Percentiles rank a stretch among this genome's conserved stretches.
Conservation (phyloP, 805 yeast genomes). For the Metschnikowia koreensis region DNA sequence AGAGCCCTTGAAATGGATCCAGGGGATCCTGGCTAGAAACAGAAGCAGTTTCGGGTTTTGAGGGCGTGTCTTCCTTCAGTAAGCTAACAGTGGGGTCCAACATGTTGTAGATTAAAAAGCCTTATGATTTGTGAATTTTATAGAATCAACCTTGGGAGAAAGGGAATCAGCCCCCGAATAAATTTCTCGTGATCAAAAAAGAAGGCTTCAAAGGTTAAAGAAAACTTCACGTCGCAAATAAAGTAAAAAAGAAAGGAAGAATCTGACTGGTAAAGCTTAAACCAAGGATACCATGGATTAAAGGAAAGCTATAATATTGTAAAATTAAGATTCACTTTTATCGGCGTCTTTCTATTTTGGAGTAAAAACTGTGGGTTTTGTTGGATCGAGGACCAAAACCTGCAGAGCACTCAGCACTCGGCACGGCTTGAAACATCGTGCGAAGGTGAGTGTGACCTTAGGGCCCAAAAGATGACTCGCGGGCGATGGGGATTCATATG, state of each 20-base stretch:
- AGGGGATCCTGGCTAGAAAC: constrained; percentile 1
- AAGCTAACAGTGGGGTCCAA: not conserved
- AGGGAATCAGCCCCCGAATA: too few species aligned
- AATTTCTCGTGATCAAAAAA: too few species aligned
- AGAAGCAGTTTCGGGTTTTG: not conserved
- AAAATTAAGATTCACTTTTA: too few species aligned
- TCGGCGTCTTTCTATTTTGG: not conserved
- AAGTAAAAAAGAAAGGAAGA: too few species aligned
- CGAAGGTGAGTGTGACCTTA: not conserved
- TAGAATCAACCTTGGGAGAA: not conserved
- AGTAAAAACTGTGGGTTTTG: not conserved
- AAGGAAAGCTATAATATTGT: too few species aligned
- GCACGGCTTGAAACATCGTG: not conserved
- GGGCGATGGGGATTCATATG: too few species aligned
- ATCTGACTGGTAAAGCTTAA: too few species aligned
- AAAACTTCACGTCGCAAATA: too few species aligned
- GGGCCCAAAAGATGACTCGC: not conserved
- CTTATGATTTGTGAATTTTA: too few species aligned
- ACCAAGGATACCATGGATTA: too few species aligned
- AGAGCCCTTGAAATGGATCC: constrained; percentile 55
- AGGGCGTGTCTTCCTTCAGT: not conserved
- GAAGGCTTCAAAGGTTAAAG: too few species aligned
- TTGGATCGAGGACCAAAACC: not conserved
- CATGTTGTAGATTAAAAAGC: not conserved
- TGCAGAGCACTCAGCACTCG: not conserved